phyloP scores from a whole-genome alignment of 2,329 filamentous ascomycete genomes.

The Clarireedia monteithiana region DNA sequence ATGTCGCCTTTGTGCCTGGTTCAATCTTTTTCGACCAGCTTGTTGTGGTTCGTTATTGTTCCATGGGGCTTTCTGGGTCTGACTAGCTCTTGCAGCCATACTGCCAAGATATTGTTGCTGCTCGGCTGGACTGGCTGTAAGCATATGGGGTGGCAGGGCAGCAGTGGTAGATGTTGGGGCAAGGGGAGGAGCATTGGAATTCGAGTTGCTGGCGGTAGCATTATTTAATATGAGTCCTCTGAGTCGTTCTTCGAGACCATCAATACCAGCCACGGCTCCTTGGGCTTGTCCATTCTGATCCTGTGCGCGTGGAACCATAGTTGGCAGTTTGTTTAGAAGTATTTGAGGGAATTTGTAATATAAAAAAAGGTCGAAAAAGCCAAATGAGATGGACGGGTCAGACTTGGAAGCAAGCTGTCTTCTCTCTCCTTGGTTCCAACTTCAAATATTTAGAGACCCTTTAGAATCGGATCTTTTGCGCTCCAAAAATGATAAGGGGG shows the following conservation, averaged over 20 bases:
- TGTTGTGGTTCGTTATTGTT: slow-evolving; percentile 17
- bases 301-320: slow-evolving; percentile 4
- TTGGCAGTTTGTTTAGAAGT: not conserved
- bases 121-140: slow-evolving; percentile 12
- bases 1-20: slow-evolving; percentile 56
- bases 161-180: slow-evolving; percentile 9
- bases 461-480: no score
- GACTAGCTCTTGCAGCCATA: not conserved
- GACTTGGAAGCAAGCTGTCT: no score
- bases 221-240: slow-evolving; percentile 53
- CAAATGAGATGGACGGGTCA: no score
- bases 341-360: not conserved
- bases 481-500: no score
- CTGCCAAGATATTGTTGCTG: slow-evolving; percentile 19
- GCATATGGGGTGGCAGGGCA: slow-evolving; percentile 20
- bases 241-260: slow-evolving; percentile 46
- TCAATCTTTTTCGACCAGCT: slow-evolving; percentile 40
- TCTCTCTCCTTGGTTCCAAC: no score
- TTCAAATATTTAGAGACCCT: no score
- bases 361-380: not conserved
- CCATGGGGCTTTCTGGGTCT: slow-evolving; percentile 16
- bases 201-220: slow-evolving; percentile 21
- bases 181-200: slow-evolving; percentile 20
- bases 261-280: slow-evolving; percentile 4
- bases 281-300: not conserved